Conservation (phyloP, 306 rosid species). For the Citrullus mucosospermus region DNA sequence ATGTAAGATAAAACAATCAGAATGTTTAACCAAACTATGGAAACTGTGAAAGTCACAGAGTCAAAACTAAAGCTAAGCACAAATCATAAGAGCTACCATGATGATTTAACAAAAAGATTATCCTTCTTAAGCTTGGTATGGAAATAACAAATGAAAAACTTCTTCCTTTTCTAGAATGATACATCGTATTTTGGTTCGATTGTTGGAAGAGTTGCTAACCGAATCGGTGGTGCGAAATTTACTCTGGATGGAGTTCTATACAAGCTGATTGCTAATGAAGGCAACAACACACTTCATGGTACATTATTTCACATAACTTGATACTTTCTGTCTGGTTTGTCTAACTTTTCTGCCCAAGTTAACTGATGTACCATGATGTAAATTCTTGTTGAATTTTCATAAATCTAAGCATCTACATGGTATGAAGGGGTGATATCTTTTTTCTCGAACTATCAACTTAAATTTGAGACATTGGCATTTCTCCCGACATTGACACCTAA, state of each 20-base stretch:
- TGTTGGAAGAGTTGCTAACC: conserved; percentile 79
- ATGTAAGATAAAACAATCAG: background rate
- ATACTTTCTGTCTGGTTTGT: background rate
- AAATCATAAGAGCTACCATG: background rate
- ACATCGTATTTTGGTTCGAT: conserved; percentile 52
- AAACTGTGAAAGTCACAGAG: background rate
- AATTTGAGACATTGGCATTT: background rate
- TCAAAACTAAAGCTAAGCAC: background rate
- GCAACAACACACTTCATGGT: conserved; percentile 79
- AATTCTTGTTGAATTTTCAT: background rate
- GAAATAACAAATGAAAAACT: background rate
- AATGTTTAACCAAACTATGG: background rate
- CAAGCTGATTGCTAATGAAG: conserved; percentile 58
- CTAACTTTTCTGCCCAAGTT: background rate
- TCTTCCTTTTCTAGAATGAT: conserved; percentile 35
- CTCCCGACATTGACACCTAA: background rate
- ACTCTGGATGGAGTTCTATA: conserved; percentile 43
- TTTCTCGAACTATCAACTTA: background rate
- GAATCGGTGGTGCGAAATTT: conserved; percentile 77
- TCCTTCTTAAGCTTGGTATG: background rate
- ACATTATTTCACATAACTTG: background rate
- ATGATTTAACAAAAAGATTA: background rate
- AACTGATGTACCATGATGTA: background rate
- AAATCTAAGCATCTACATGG: background rate
- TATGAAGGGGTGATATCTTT: background rate